These are phyloP conservation scores for Ophiostoma sp. DNA, from an alignment of 2,329 filamentous ascomycete genomes.

Conservation along the genomic window DNA sequence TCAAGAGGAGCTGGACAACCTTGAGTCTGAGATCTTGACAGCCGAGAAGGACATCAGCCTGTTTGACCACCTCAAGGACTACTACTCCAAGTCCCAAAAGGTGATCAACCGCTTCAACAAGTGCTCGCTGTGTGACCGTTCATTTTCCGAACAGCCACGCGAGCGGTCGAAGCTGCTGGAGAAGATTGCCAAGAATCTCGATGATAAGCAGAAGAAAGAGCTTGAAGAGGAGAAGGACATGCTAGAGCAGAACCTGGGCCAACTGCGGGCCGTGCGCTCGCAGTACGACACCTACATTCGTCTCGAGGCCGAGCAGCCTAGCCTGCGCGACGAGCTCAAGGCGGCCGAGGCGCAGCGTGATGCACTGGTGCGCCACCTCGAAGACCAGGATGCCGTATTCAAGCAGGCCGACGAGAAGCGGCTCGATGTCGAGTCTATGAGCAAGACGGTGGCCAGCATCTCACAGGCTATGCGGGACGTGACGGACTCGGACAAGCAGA, in stretches of 20 bases:
- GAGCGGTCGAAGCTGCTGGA: slow-evolving; percentile 60
- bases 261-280: slow-evolving; percentile 56
- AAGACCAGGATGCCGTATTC: slow-evolving; percentile 62
- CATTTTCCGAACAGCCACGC: slow-evolving; percentile 55
- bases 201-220: slow-evolving; percentile 57
- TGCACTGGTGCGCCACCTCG: slow-evolving; percentile 54
- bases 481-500: slow-evolving; percentile 61
- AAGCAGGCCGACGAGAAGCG: slow-evolving; percentile 54
- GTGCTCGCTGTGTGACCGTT: slow-evolving; percentile 70
- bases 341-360: slow-evolving; percentile 54
- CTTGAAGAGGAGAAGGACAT: slow-evolving; percentile 49
- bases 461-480: slow-evolving; percentile 67
- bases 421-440: slow-evolving; percentile 59
- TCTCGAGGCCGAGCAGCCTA: slow-evolving; percentile 60
- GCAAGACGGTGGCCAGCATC: slow-evolving; percentile 71
- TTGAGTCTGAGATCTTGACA: slow-evolving; percentile 53
- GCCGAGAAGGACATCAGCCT: slow-evolving; percentile 63
- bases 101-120: slow-evolving; percentile 61
- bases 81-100: slow-evolving; percentile 63
- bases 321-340: slow-evolving; percentile 55
- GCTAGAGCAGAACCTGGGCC: slow-evolving; percentile 53
- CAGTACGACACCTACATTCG: slow-evolving; percentile 71
- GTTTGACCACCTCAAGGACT: slow-evolving; percentile 63
- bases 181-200: slow-evolving; percentile 59
- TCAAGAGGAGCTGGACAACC: slow-evolving; percentile 43